These are phyloP conservation scores for Chalaropsis ovoidea DNA, from an alignment of 2,329 filamentous ascomycete genomes.

Conservation along the genomic window DNA sequence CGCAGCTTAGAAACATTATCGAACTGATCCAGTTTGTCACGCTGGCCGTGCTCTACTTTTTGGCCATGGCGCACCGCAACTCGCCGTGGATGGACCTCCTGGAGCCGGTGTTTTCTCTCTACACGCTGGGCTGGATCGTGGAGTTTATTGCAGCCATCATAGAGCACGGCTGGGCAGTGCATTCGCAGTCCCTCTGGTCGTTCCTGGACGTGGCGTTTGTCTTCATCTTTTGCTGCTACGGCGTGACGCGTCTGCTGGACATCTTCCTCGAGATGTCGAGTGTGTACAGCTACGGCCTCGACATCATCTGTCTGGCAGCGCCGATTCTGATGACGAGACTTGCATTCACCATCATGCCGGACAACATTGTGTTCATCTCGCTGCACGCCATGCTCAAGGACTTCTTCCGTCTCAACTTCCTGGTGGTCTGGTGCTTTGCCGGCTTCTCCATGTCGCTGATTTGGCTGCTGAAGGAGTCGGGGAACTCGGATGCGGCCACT, in stretches of 20 bases:
- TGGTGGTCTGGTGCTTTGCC: slow-evolving; percentile 59
- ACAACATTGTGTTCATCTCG: slow-evolving; percentile 66
- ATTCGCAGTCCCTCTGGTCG: slow-evolving; percentile 65
- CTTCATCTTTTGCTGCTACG: slow-evolving; percentile 51
- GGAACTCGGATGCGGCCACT: slow-evolving; percentile 27
- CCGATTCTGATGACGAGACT: slow-evolving; percentile 60
- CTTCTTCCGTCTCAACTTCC: slow-evolving; percentile 55
- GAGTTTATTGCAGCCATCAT: slow-evolving; percentile 56
- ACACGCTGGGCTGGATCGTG: slow-evolving; percentile 56
- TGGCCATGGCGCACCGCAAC: slow-evolving; percentile 52
- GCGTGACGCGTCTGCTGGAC: slow-evolving; percentile 50
- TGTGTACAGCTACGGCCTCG: slow-evolving; percentile 46
- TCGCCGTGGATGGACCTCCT: slow-evolving; percentile 34
- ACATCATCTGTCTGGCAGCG: slow-evolving; percentile 56
- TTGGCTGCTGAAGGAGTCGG: slow-evolving; percentile 44
- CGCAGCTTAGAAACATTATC: slow-evolving; percentile 54
- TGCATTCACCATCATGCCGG: slow-evolving; percentile 62
- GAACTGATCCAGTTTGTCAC: slow-evolving; percentile 57
- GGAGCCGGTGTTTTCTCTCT: slow-evolving; percentile 54
- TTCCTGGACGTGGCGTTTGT: slow-evolving; percentile 64
- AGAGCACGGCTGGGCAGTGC: slow-evolving; percentile 57
- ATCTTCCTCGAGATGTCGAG: slow-evolving; percentile 37
- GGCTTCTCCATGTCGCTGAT: slow-evolving; percentile 60
- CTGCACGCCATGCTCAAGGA: slow-evolving; percentile 65
- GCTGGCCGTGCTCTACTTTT: slow-evolving; percentile 51